phyloP scores from a whole-genome alignment of 352 stramenopile genomes.

The Globisporangium spinosum region DNA sequence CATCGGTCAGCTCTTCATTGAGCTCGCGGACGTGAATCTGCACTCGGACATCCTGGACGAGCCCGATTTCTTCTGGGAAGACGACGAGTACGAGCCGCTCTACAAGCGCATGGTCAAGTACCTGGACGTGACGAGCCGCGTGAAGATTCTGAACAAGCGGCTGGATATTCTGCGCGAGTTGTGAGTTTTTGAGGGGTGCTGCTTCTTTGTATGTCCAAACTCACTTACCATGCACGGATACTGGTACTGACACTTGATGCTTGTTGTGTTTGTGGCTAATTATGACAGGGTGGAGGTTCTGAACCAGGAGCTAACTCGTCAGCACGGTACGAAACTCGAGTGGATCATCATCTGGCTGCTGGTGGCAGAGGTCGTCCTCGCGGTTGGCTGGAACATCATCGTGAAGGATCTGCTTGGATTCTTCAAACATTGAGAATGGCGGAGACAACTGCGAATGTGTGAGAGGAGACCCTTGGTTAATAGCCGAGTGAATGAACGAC shows the following conservation, averaged over 20 bases:
- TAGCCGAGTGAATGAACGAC: too few relatives aligned
- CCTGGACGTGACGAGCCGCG: slow-evolving; percentile 87
- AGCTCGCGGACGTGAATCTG: slow-evolving; percentile 89
- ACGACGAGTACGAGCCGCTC: slow-evolving; percentile 90
- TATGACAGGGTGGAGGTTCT: slow-evolving; percentile 81
- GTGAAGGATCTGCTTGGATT: slow-evolving; percentile 80
- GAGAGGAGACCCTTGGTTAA: too few relatives aligned
- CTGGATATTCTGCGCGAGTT: slow-evolving; percentile 92
- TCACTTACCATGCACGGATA: too few relatives aligned
- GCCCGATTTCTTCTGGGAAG: slow-evolving; percentile 94
- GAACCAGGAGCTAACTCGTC: slow-evolving; percentile 83
- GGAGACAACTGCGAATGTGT: too few relatives aligned
- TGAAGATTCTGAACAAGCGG: slow-evolving; percentile 92
- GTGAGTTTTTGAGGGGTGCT: slow-evolving; percentile 28
- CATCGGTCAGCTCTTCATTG: slow-evolving; percentile 89
- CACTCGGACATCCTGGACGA: slow-evolving; percentile 94
- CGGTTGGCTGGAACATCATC: slow-evolving; percentile 78
- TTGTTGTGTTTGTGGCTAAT: neutral
- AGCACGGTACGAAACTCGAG: slow-evolving; percentile 89
- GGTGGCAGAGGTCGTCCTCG: slow-evolving; percentile 84
- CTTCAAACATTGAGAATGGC: slow-evolving; percentile 27
- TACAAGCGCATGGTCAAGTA: slow-evolving; percentile 91
- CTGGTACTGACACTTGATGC: neutral
- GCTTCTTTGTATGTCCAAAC: too few relatives aligned
- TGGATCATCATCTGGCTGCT: slow-evolving; percentile 94